phyloP scores from a whole-genome alignment of 2,329 filamentous ascomycete species.

The Monosporascus sp. region DNA sequence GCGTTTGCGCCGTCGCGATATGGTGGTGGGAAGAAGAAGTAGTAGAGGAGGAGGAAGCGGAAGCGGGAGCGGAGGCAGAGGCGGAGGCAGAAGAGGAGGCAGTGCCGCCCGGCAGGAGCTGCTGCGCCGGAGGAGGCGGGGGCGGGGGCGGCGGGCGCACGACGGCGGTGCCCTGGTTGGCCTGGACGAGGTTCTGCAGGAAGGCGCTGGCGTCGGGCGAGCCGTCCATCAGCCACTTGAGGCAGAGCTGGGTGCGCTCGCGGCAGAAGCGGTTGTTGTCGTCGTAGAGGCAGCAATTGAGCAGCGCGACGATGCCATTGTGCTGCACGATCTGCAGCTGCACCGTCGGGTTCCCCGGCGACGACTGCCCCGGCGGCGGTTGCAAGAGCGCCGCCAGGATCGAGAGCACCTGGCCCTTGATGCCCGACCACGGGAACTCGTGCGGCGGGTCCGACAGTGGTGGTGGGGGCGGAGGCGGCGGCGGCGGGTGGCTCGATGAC shows the following conservation, averaged over 20 bases:
- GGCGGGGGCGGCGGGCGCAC: constrained; percentile 21
- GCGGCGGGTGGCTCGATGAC: constrained; percentile 31
- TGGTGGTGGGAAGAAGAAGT: constrained; percentile 22
- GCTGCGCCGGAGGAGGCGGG: constrained; percentile 26
- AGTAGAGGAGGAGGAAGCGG: constrained; percentile 9
- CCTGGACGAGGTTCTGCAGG: constrained; percentile 56
- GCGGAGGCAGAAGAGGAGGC: constrained; percentile 13
- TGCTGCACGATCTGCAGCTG: constrained; percentile 83
- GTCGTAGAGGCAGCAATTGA: constrained; percentile 87
- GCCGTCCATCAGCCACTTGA: constrained; percentile 77
- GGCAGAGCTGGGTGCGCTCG: constrained; percentile 80
- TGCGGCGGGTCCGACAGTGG: constrained; percentile 59
- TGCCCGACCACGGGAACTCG: constrained; percentile 63
- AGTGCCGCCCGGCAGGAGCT: constrained; percentile 9
- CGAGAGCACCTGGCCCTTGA: constrained; percentile 89
- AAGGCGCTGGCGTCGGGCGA: constrained; percentile 69
- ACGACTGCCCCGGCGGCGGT: constrained; percentile 61
- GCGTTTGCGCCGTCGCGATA: constrained; percentile 35
- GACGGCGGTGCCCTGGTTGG: constrained; percentile 17
- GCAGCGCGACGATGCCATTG: constrained; percentile 79
- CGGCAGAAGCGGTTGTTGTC: constrained; percentile 92
- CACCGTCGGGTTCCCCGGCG: constrained; percentile 65
- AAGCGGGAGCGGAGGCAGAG: constrained; percentile 28
- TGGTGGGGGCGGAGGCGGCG: constrained; percentile 38
- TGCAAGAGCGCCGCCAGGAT: constrained; percentile 87